Evolutionary conservation across 331 rosid species (phyloP).

Genomic region (Phaseolus coccineus): DNA sequence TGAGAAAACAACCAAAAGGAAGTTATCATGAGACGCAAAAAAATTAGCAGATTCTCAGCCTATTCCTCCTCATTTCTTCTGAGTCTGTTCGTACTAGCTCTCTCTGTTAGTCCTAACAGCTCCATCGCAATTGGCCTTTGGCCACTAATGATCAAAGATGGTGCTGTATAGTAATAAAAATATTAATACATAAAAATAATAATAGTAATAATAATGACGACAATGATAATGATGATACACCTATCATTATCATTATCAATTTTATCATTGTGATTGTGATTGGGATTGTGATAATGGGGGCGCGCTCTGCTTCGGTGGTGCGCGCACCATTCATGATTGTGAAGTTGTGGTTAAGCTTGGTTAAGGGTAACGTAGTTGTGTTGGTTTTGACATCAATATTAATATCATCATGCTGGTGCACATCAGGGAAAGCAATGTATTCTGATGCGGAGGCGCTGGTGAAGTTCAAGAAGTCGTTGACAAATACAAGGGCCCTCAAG

Average conservation of each 20-base stretch:
- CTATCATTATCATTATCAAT: background rate
- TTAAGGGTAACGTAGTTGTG: background rate
- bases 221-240: background rate
- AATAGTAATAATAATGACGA: background rate
- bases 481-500: slow-evolving; percentile 42
- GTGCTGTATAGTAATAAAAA: slow-evolving; percentile 13
- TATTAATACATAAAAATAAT: too few relatives aligned
- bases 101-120: slow-evolving; percentile 38
- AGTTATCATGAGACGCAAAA: background rate
- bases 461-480: slow-evolving; percentile 63
- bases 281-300: slow-evolving; percentile 64
- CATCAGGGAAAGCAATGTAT: background rate
- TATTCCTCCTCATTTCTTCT: slow-evolving; percentile 15
- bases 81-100: background rate
- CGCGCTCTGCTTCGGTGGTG: slow-evolving; percentile 72
- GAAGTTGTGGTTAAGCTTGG: background rate
- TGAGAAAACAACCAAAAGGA: slow-evolving; percentile 43
- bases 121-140: slow-evolving; percentile 36
- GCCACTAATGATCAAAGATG: slow-evolving; percentile 33
- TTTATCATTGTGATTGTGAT: background rate
- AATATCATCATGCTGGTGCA: slow-evolving; percentile 38
- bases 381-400: slow-evolving; percentile 37
- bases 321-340: slow-evolving; percentile 68
- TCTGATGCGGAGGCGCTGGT: slow-evolving; percentile 63
- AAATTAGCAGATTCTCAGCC: slow-evolving; percentile 12